Evolutionary conservation across 108 stramenopile genomes (phyloP).

Genomic region (Aurantiochytrium sp.): DNA sequence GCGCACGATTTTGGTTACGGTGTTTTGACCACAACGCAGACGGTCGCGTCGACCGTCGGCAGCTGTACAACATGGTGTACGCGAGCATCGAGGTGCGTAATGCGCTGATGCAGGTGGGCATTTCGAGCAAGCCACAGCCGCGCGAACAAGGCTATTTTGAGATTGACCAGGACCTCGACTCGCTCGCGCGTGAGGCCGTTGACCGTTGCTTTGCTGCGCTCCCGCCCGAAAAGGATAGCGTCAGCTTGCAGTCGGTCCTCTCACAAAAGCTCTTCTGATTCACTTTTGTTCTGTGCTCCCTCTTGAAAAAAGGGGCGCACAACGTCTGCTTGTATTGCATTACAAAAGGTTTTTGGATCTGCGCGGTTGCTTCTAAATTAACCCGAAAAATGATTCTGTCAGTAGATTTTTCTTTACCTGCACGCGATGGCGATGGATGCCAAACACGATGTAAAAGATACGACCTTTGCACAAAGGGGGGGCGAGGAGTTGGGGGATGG

Average conservation of each 20-base stretch:
- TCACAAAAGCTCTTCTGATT: background rate
- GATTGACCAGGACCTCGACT: background rate
- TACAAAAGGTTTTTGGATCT: too few relatives aligned
- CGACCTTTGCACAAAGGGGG: too few relatives aligned
- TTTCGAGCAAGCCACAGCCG: background rate
- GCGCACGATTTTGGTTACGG: background rate
- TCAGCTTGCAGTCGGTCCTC: background rate
- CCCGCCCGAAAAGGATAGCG: background rate
- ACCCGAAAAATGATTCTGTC: too few relatives aligned
- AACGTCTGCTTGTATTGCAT: too few relatives aligned
- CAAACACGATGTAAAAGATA: too few relatives aligned
- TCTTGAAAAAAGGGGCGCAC: too few relatives aligned
- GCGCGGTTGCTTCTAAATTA: too few relatives aligned
- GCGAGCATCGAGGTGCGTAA: background rate
- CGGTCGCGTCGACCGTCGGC: background rate
- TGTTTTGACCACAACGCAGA: background rate
- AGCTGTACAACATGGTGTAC: slow-evolving; percentile 15
- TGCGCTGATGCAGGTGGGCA: background rate
- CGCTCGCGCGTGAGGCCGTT: background rate
- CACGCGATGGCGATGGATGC: too few relatives aligned
- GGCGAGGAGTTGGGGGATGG: too few relatives aligned
- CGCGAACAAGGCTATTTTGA: background rate
- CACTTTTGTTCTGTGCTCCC: background rate
- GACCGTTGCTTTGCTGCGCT: background rate
- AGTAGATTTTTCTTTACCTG: too few relatives aligned